These are phyloP conservation scores for Pseudogymnoascus sp. DNA, from an alignment of 2,329 filamentous ascomycete genomes.

Conservation along the genomic window DNA sequence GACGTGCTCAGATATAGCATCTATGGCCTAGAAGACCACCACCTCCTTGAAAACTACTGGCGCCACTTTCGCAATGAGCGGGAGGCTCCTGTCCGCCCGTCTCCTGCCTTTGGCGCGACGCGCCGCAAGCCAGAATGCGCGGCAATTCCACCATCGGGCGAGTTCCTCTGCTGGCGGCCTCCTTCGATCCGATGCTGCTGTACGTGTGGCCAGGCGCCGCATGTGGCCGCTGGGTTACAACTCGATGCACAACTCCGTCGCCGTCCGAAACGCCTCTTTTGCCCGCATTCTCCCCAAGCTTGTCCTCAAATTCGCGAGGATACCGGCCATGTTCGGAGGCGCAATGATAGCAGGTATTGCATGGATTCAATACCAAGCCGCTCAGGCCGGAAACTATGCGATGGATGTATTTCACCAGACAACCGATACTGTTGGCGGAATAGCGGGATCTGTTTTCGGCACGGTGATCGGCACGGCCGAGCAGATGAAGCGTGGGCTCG, in stretches of 20 bases:
- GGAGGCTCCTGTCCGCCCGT: constrained; percentile 62
- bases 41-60: constrained; percentile 10
- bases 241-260: constrained; percentile 71
- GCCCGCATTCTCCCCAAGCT: constrained; percentile 69
- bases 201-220: constrained; percentile 51
- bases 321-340: constrained; percentile 87
- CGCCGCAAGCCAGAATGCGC: constrained; percentile 42
- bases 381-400: constrained; percentile 69
- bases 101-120: constrained; percentile 58
- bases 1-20: constrained; percentile 3
- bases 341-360: constrained; percentile 77
- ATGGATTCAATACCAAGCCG: constrained; percentile 93
- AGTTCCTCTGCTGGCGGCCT: constrained; percentile 58
- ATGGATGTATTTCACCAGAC: constrained; percentile 67
- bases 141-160: constrained; percentile 51
- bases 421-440: constrained; percentile 58
- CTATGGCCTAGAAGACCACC: constrained; percentile 19
- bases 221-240: constrained; percentile 71
- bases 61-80: constrained; percentile 26
- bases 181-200: constrained; percentile 54
- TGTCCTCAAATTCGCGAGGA: constrained; percentile 76
- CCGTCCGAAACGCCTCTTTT: constrained; percentile 55
- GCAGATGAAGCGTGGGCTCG: constrained; percentile 73
- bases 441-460: constrained; percentile 61
- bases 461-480: constrained; percentile 66